Evolutionary conservation across 2,329 filamentous ascomycete species (phyloP).

Genomic region (Calonectria honghensis): DNA sequence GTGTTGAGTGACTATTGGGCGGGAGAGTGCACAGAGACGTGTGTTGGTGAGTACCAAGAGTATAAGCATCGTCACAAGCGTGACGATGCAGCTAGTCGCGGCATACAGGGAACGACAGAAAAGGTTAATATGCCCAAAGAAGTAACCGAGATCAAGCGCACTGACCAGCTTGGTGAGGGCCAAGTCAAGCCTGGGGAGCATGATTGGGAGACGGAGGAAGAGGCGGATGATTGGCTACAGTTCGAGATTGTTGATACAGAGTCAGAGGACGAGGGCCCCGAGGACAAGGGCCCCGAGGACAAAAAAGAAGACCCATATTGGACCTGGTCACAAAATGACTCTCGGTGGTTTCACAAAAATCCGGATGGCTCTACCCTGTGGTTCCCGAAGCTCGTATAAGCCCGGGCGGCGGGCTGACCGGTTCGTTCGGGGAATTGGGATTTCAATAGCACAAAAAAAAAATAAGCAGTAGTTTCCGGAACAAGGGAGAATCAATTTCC

Average conservation of each 20-base stretch:
- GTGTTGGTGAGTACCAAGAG: neutral
- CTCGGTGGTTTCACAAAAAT: constrained; percentile 23
- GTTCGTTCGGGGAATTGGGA: constrained; percentile 5
- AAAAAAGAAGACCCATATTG: constrained; percentile 30
- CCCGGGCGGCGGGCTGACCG: neutral
- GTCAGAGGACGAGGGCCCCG: neutral
- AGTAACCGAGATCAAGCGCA: neutral
- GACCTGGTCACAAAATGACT: constrained; percentile 33
- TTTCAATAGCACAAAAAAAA: neutral
- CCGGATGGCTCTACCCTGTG: constrained; percentile 22
- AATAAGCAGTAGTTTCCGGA: neutral
- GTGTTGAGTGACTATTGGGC: neutral
- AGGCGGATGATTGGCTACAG: neutral
- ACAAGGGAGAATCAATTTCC: neutral
- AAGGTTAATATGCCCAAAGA: neutral
- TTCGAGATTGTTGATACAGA: constrained; percentile 27
- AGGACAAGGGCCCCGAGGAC: neutral
- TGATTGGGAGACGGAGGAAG: neutral
- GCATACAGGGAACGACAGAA: neutral
- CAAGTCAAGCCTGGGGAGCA: neutral
- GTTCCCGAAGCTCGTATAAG: constrained; percentile 31
- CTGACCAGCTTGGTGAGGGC: neutral
- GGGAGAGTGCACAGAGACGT: neutral
- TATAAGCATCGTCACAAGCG: neutral
- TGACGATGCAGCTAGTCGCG: neutral